Conservation (phyloP, 176 grass and related monocot species). For the Aegilops tauschii region DNA sequence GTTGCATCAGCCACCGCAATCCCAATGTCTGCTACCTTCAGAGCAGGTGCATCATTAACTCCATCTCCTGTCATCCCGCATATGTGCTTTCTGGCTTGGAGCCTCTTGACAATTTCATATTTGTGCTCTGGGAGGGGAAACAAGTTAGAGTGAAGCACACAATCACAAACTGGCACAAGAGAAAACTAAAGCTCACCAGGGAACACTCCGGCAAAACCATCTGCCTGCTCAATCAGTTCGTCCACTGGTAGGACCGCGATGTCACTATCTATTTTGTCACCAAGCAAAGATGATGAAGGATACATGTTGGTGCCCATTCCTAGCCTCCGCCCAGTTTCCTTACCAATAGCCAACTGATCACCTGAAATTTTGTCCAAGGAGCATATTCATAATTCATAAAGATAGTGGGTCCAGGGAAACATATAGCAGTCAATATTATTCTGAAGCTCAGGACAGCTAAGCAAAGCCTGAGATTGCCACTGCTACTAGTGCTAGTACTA, state of each 20-base stretch:
- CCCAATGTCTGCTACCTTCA: constrained; percentile 61
- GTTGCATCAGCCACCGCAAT: constrained; percentile 66
- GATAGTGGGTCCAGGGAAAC: neutral
- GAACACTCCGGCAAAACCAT: constrained; percentile 65
- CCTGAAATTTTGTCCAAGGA: constrained; percentile 35
- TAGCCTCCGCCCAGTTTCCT: constrained; percentile 59
- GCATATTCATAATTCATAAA: constrained; percentile 26
- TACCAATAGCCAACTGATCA: constrained; percentile 70
- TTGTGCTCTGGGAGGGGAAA: constrained; percentile 51
- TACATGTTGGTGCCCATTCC: constrained; percentile 72
- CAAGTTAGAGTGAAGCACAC: constrained; percentile 25
- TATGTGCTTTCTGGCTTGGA: constrained; percentile 66
- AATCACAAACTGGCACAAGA: neutral
- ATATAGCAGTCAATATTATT: neutral
- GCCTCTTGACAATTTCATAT: constrained; percentile 60
- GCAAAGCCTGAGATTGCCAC: neutral
- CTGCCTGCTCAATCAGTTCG: constrained; percentile 53
- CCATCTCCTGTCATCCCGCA: constrained; percentile 72
- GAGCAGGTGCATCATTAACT: constrained; percentile 61
- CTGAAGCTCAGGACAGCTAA: neutral
- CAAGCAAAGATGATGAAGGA: constrained; percentile 57
- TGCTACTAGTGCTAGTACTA: neutral
- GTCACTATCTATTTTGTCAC: constrained; percentile 47
- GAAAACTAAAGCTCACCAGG: constrained; percentile 38
- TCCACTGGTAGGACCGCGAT: constrained; percentile 50